phyloP scores from a whole-genome alignment of 108 stramenopile species.

The Schizochytrium sp. region DNA sequence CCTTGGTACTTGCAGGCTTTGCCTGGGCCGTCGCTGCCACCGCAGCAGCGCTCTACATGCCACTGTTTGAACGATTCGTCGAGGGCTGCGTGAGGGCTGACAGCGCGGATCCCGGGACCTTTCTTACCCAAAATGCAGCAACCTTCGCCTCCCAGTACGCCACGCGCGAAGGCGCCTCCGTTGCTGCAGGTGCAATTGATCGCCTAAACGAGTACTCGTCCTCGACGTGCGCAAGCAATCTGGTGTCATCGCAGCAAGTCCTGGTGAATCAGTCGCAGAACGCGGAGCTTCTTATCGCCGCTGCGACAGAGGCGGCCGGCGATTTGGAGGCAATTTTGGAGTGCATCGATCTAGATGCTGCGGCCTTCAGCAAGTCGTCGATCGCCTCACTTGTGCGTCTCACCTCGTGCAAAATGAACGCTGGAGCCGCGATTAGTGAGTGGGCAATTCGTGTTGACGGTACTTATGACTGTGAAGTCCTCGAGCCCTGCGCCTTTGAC shows the following conservation, averaged over 20 bases:
- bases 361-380: not conserved
- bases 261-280: not conserved
- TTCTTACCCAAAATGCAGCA: not conserved
- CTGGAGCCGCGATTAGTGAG: not conserved
- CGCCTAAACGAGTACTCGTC: not conserved
- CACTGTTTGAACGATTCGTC: not conserved
- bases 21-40: not conserved
- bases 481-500: not conserved
- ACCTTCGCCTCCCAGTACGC: not conserved
- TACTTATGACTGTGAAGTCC: not conserved
- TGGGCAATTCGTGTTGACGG: not conserved
- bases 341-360: not conserved
- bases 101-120: not conserved
- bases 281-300: not conserved
- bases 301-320: not conserved
- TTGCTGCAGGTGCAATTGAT: not conserved
- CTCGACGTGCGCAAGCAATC: not conserved
- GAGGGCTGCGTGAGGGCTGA: not conserved
- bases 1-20: not conserved
- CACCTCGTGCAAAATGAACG: not conserved
- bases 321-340: not conserved
- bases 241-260: not conserved
- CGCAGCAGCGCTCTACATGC: not conserved
- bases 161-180: not conserved
- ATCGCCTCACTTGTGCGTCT: not conserved